phyloP scores from a whole-genome alignment of 495 filamentous ascomycete genomes.

The Jackrogersella minutella region DNA sequence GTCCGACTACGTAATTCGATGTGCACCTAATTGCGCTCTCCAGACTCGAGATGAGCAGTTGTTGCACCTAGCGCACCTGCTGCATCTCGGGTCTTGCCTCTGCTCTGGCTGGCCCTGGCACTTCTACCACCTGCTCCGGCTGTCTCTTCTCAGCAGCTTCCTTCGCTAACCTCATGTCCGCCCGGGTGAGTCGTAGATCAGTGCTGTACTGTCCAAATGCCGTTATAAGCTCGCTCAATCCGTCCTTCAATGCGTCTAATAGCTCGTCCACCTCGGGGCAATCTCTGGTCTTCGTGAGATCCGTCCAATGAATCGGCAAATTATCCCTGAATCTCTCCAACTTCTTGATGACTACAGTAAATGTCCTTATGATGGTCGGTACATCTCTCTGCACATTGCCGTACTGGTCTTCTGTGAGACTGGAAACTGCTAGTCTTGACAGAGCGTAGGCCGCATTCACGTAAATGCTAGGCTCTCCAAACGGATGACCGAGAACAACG shows the following conservation, averaged over 20 bases:
- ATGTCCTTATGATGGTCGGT: slow-evolving; percentile 71
- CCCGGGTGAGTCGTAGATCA: slow-evolving; percentile 68
- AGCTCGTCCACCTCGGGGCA: slow-evolving; percentile 71
- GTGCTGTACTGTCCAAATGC: slow-evolving; percentile 75
- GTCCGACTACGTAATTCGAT: neutral
- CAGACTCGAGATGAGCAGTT: slow-evolving; percentile 4
- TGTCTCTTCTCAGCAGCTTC: slow-evolving; percentile 60
- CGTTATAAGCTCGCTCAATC: slow-evolving; percentile 66
- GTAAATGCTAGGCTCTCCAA: slow-evolving; percentile 69
- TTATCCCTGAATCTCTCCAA: slow-evolving; percentile 71
- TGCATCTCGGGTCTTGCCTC: slow-evolving; percentile 37
- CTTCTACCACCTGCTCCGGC: neutral
- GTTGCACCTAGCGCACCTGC: slow-evolving; percentile 31
- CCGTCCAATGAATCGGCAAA: slow-evolving; percentile 81
- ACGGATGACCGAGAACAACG: slow-evolving; percentile 73
- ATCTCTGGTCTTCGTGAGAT: slow-evolving; percentile 61
- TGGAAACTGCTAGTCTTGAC: slow-evolving; percentile 70
- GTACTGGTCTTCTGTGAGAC: slow-evolving; percentile 82
- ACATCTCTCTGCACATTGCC: slow-evolving; percentile 86
- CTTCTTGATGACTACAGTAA: slow-evolving; percentile 69
- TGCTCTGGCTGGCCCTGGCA: neutral
- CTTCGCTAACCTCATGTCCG: slow-evolving; percentile 74
- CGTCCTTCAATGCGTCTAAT: slow-evolving; percentile 62
- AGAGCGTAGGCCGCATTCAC: slow-evolving; percentile 76
- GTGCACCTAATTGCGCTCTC: neutral